Conservation (phyloP, 805 yeast species). For the Sungouiella blattae region DNA sequence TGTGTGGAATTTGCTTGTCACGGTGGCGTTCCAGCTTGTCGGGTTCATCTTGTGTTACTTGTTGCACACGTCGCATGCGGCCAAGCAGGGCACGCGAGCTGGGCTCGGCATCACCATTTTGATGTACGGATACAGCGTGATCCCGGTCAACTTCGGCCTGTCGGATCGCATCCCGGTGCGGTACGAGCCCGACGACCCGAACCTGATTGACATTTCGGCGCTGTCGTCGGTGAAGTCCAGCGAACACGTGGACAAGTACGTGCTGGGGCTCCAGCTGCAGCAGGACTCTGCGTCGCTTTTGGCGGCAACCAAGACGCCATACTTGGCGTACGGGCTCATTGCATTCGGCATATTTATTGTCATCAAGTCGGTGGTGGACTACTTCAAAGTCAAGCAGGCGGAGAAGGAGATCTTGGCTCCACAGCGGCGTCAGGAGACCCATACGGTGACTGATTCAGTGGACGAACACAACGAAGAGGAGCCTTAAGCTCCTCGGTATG, state of each 20-base stretch:
- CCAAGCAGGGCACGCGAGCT: constrained; percentile 89
- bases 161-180: constrained; percentile 31
- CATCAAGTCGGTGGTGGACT: constrained; percentile 67
- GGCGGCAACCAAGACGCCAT: constrained; percentile 32
- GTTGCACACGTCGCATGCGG: constrained; percentile 94
- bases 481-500: too few relatives aligned
- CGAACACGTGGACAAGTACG: constrained; percentile 25
- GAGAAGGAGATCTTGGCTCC: constrained; percentile 60
- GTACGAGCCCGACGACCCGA: constrained; percentile 33
- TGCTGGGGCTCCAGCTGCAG: constrained; percentile 31
- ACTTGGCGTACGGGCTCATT: constrained; percentile 60
- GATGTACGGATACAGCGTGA: constrained; percentile 49
- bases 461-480: too few relatives aligned
- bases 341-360: constrained; percentile 66
- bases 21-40: constrained; percentile 88
- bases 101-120: constrained; percentile 86
- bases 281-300: constrained; percentile 12
- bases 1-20: constrained; percentile 84
- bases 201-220: constrained; percentile 28
- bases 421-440: constrained; percentile 14
- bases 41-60: constrained; percentile 90
- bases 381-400: constrained; percentile 69
- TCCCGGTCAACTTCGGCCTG: constrained; percentile 39
- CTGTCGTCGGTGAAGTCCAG: constrained; percentile 24
- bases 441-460: constrained; percentile 10